These are phyloP conservation scores for Botrytis hyacinthi DNA, from an alignment of 2,329 filamentous ascomycete genomes.

Conservation along the genomic window DNA sequence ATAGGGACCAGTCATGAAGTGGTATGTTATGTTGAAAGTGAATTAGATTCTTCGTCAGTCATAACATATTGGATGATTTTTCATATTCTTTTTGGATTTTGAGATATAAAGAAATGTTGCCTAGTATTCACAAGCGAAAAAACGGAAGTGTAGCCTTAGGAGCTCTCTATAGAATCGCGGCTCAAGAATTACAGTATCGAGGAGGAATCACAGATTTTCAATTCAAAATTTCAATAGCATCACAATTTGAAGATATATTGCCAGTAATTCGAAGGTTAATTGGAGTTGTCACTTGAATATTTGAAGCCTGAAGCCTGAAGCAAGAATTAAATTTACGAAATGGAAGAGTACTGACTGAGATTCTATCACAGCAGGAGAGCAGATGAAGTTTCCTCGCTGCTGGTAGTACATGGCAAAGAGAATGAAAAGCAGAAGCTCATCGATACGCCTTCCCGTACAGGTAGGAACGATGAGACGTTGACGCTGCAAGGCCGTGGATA, in stretches of 20 bases:
- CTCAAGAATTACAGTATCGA: too few species aligned
- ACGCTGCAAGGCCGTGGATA: background rate
- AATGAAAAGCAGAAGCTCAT: background rate
- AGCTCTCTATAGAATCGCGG: background rate
- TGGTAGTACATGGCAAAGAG: background rate
- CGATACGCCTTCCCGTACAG: too few species aligned
- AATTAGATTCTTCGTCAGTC: background rate
- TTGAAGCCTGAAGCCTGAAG: background rate
- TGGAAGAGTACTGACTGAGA: background rate
- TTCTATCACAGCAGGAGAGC: too few species aligned
- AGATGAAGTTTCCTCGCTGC: background rate
- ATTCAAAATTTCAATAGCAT: background rate
- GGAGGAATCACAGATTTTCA: background rate
- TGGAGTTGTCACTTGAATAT: background rate
- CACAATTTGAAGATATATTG: background rate
- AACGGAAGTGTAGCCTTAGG: background rate
- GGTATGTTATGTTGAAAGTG: conserved; percentile 1
- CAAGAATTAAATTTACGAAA: background rate
- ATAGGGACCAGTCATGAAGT: background rate
- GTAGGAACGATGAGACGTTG: too few species aligned
- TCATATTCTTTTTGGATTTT: background rate
- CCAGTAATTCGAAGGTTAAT: background rate
- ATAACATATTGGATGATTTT: background rate
- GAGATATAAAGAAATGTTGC: background rate
- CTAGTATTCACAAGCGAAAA: background rate